phyloP scores from a whole-genome alignment of 1,284 basidiomycete genomes.

The Tylopilus sp. region DNA sequence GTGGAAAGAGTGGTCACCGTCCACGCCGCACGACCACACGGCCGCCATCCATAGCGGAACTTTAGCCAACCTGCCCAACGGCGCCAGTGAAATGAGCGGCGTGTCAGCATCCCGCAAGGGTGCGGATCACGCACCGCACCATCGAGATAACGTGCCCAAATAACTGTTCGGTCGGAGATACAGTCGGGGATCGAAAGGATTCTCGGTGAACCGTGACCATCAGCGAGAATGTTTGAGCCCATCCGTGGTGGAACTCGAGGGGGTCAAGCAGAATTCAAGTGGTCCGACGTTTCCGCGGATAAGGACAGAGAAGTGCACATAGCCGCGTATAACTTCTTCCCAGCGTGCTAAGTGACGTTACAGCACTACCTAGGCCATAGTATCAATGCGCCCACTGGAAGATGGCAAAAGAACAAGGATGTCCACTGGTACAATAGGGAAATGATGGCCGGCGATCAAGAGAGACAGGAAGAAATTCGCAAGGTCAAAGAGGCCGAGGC shows the following conservation, averaged over 20 bases:
- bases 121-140: constrained; percentile 21
- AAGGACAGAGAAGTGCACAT: constrained; percentile 80
- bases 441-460: constrained; percentile 38
- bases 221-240: constrained; percentile 67
- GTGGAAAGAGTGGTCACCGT: neutral
- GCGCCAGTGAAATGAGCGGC: constrained; percentile 1
- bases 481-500: constrained; percentile 83
- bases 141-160: constrained; percentile 14
- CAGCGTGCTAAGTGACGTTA: constrained; percentile 5
- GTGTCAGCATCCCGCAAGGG: constrained; percentile 22
- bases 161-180: constrained; percentile 24
- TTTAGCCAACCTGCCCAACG: constrained; percentile 2
- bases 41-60: neutral
- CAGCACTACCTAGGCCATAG: constrained; percentile 91
- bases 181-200: constrained; percentile 12
- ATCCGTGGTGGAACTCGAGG: constrained; percentile 83
- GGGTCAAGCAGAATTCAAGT: constrained; percentile 89
- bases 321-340: neutral
- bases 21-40: constrained; percentile 7
- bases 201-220: neutral
- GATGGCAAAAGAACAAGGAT: constrained; percentile 96
- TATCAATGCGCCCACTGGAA: constrained; percentile 86
- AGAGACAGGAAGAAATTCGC: constrained; percentile 67
- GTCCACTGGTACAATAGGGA: constrained; percentile 90
- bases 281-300: constrained; percentile 85